These are phyloP conservation scores for Cercospora sojina DNA, from an alignment of 2,329 filamentous ascomycete species.

Conservation along the genomic window DNA sequence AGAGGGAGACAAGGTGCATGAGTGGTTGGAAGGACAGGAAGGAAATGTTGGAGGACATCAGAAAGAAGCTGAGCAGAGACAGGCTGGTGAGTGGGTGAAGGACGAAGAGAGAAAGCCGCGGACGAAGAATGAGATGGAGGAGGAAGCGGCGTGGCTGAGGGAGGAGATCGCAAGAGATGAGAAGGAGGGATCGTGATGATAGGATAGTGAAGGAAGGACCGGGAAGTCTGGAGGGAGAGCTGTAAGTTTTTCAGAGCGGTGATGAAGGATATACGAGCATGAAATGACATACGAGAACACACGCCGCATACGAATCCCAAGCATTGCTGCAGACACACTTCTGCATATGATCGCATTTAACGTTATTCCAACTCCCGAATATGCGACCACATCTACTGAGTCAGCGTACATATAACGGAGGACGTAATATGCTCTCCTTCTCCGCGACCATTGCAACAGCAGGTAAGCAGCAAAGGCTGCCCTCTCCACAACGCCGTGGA, in stretches of 20 bases:
- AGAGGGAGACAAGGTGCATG: constrained; percentile 74
- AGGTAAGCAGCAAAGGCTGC: neutral
- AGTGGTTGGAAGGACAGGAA: constrained; percentile 76
- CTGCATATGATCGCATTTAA: neutral
- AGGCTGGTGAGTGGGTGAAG: constrained; percentile 62
- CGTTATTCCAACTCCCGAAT: neutral
- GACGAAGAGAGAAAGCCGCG: constrained; percentile 63
- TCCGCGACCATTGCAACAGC: neutral
- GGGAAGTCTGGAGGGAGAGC: neutral
- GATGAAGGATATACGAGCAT: neutral
- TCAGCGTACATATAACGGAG: neutral
- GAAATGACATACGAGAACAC: neutral
- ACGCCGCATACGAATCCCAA: neutral
- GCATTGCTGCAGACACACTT: neutral
- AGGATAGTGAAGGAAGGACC: neutral
- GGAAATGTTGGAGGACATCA: constrained; percentile 76
- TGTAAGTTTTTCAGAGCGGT: neutral
- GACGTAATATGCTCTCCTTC: neutral
- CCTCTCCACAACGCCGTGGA: neutral
- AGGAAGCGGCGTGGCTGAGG: constrained; percentile 70
- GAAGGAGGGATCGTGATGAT: neutral
- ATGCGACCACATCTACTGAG: neutral
- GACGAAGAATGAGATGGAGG: constrained; percentile 71
- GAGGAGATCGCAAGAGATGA: constrained; percentile 52
- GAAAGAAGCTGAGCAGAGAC: constrained; percentile 54